Evolutionary conservation across 345 rosid genomes (phyloP), one percentile per base, ranked within the genome.

Genomic region (Anastatica hierochuntica): DNA sequence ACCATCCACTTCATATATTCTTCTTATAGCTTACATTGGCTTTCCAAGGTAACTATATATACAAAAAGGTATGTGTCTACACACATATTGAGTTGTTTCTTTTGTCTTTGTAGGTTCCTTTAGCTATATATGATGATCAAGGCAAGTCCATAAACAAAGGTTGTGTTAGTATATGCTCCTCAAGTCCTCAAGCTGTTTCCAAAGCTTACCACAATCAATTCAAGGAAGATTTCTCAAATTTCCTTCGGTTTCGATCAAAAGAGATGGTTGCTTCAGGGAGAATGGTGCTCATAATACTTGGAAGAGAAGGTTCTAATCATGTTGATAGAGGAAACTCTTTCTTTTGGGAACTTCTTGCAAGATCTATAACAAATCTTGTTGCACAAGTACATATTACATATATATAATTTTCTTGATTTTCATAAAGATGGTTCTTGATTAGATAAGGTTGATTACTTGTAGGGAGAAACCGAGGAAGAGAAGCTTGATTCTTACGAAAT

Each of bases 271-370:
- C 61, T 2, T 73, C 64, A 7, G 96, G 95, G 1, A 71, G 78
- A 62, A 86, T 87, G 89, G 87, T 87, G 42, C 64, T 87, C 29
- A 84, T 84, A 26, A 33, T 76, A 34, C 57, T 80, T 2, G 98
- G 98, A 47, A 79, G 98, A 66, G 64, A 67, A 45, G 84, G 82
- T 30, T 66, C 40, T 1, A 60, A 72, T 54, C 87, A 79, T 67
- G 74, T 80, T 6, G 98, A 90, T 34, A 70, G 96, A 63, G 98
- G 96, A 74, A 86, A 86, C 72, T 82, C 88, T 26, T 79, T 79
- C 76, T 74, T 74, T 10, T 86, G 96, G 98, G 77, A 82, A 45
- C 75, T 86, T 50, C 80, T 90, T 19, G 49, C 84, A 7, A 70
- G 74, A 69, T 76, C 89, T 23, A 58, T 90, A 3, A 61, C 79